These are phyloP conservation scores for Raphanus raphanistrum DNA, from an alignment of 345 rosid species.

Conservation along the genomic window DNA sequence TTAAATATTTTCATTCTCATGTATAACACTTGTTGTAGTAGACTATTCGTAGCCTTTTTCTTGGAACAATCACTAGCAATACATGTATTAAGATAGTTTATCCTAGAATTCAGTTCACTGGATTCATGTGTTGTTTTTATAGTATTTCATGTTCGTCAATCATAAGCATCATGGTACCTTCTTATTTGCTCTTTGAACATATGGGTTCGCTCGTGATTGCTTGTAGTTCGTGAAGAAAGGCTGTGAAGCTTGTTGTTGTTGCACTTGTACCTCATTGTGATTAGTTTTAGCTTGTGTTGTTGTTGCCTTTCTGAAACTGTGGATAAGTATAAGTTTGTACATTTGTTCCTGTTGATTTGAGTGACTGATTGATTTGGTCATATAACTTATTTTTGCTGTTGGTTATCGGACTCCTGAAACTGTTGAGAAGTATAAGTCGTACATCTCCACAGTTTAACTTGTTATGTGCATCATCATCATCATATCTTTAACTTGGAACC, in stretches of 20 bases:
- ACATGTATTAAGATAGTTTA: neutral
- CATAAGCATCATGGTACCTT: neutral
- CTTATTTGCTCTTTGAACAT: neutral
- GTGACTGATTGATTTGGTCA: conserved; percentile 17
- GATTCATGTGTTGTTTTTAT: neutral
- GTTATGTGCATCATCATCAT: neutral
- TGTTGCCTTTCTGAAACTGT: neutral
- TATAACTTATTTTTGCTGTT: conserved; percentile 25
- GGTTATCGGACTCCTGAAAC: conserved; percentile 2
- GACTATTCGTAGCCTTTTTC: neutral
- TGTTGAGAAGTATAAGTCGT: conserved; percentile 19
- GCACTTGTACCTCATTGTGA: neutral
- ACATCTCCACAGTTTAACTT: neutral
- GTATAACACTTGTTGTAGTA: neutral
- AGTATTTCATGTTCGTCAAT: neutral
- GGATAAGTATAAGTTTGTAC: neutral
- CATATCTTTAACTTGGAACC: conserved; percentile 6
- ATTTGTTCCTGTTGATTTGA: neutral
- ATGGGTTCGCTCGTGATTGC: neutral
- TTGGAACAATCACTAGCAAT: neutral
- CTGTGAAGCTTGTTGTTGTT: neutral
- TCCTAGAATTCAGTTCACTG: neutral
- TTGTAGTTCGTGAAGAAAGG: neutral
- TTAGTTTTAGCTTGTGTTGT: neutral
- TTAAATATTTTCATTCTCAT: neutral